Conservation (phyloP, 192 early-diverging fungal genomes). For the Phycomyces nitens region DNA sequence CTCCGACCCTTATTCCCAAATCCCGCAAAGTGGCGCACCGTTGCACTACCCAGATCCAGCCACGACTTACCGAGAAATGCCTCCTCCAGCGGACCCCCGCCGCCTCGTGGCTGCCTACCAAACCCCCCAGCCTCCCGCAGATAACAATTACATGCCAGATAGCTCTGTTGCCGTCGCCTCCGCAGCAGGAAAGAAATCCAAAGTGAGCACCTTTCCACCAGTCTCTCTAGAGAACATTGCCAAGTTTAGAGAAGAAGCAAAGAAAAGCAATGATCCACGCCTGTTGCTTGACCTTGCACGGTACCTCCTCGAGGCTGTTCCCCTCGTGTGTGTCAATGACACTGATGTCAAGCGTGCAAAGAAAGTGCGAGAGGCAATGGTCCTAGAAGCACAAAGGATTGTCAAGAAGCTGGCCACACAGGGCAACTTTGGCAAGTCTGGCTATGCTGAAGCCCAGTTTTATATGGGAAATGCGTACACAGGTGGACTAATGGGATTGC, state of each 20-base stretch:
- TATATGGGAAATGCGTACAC: constrained; percentile 88
- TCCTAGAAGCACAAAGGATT: constrained; percentile 79
- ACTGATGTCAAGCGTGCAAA: constrained; percentile 63
- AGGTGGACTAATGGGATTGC: constrained; percentile 73
- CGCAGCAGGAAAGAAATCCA: neutral
- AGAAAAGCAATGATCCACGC: constrained; percentile 61
- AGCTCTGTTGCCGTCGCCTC: constrained; percentile 11
- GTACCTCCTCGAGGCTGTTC: constrained; percentile 77
- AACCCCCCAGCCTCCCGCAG: neutral
- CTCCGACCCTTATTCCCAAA: too few species aligned
- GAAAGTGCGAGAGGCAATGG: constrained; percentile 69
- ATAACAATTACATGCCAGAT: constrained; percentile 8
- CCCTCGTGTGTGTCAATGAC: constrained; percentile 60
- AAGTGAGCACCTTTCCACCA: constrained; percentile 22
- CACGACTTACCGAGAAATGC: too few species aligned
- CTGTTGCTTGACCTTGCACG: constrained; percentile 85
- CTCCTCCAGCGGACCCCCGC: too few species aligned
- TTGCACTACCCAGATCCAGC: too few species aligned
- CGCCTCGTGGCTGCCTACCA: neutral
- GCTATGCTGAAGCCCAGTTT: constrained; percentile 89
- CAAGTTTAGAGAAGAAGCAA: constrained; percentile 42
- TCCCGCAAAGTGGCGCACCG: too few species aligned
- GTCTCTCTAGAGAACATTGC: constrained; percentile 36
- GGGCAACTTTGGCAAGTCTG: constrained; percentile 61
- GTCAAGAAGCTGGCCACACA: constrained; percentile 79